A percentile compares a stretch with the other conserved stretches of the same genome.
Conservation (phyloP, 2,329 filamentous ascomycete species). For the Fusarium kyushuense region DNA sequence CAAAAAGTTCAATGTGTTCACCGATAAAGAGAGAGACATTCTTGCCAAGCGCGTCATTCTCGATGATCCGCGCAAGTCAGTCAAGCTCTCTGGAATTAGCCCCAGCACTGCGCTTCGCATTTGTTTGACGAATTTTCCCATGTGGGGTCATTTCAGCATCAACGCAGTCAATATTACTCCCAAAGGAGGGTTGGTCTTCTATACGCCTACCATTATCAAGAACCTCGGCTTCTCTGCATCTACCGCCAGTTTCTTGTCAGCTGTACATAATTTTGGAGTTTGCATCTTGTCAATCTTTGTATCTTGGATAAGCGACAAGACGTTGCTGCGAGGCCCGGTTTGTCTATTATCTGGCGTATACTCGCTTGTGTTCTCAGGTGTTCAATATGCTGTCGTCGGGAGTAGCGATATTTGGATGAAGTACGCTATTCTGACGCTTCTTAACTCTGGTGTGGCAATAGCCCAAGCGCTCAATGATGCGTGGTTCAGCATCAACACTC, state of each 20-base stretch:
- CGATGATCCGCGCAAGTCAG: constrained; percentile 4
- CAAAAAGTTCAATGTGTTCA: not conserved
- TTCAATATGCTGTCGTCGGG: not conserved
- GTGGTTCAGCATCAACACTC: constrained; percentile 2
- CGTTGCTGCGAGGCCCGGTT: not conserved
- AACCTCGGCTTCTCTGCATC: constrained; percentile 6
- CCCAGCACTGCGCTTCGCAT: not conserved
- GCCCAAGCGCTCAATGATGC: constrained; percentile 14
- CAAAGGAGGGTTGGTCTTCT: constrained; percentile 1
- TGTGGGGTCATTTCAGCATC: constrained; percentile 17
- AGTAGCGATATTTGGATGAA: constrained; percentile 3
- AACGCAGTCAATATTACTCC: not conserved
- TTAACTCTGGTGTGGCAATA: not conserved
- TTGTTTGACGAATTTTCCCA: not conserved
- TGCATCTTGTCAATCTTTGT: not conserved
- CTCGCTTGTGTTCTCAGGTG: not conserved
- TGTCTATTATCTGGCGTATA: constrained; percentile 7
- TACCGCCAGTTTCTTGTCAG: constrained; percentile 6
- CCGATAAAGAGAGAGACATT: not conserved
- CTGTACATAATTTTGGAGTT: constrained; percentile 6
- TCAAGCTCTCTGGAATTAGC: not conserved
- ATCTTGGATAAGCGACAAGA: constrained; percentile 12
- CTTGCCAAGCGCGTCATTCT: constrained; percentile 11
- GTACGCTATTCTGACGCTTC: not conserved
- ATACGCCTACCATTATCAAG: constrained; percentile 15